phyloP scores from a whole-genome alignment of 768 basidiomycete genomes.

The Lactifluus echinatus region DNA sequence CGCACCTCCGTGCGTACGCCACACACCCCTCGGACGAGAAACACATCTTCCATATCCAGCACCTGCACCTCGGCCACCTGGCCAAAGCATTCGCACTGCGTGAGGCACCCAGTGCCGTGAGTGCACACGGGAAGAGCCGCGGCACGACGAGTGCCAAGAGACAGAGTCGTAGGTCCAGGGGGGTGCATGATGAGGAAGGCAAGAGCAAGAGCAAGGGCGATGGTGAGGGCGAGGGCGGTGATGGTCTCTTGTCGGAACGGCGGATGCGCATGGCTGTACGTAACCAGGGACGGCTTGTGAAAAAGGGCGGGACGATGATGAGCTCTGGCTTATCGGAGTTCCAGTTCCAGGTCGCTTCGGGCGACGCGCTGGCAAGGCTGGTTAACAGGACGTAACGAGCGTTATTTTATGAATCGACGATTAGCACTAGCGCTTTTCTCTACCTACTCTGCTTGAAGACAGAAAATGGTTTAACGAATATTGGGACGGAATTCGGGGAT shows the following conservation, averaged over 20 bases:
- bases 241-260: slow-evolving; percentile 53
- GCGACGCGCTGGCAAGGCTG: slow-evolving; percentile 53
- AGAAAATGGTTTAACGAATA: too few species aligned
- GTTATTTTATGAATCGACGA: too few species aligned
- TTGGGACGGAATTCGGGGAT: too few species aligned
- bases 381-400: slow-evolving; percentile 25
- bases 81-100: slow-evolving; percentile 89
- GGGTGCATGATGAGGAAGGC: slow-evolving; percentile 15
- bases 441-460: too few species aligned
- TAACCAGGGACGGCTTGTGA: slow-evolving; percentile 70
- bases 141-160: slow-evolving; percentile 17
- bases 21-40: slow-evolving; percentile 96
- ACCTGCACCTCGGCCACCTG: slow-evolving; percentile 90
- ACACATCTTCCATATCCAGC: slow-evolving; percentile 90
- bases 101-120: slow-evolving; percentile 58
- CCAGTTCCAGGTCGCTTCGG: slow-evolving; percentile 76
- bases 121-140: slow-evolving; percentile 16
- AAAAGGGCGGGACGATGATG: slow-evolving; percentile 69
- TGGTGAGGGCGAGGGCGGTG: not conserved
- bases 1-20: slow-evolving; percentile 93
- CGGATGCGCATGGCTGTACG: slow-evolving; percentile 86
- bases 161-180: slow-evolving; percentile 10
- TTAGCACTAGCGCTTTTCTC: too few species aligned
- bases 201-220: not conserved
- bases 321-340: slow-evolving; percentile 63